phyloP scores from a whole-genome alignment of 768 basidiomycete genomes.

The Candolleomyces eurysporus region DNA sequence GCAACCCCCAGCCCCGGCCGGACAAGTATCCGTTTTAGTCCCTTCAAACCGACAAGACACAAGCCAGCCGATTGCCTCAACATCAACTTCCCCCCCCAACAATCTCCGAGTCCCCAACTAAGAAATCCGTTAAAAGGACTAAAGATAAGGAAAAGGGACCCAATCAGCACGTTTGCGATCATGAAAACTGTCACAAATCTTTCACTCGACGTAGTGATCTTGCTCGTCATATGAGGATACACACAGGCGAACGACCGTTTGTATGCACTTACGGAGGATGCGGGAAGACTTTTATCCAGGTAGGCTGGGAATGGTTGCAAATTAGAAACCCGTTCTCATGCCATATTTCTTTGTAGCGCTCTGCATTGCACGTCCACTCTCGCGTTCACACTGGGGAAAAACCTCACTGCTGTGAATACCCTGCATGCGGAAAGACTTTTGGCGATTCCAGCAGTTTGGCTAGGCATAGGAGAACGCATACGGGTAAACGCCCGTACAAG shows the following conservation, averaged over 20 bases:
- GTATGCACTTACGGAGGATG: slow-evolving; percentile 69
- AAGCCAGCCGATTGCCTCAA: slow-evolving; percentile 48
- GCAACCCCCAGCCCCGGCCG: slow-evolving; percentile 11
- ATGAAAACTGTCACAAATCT: slow-evolving; percentile 72
- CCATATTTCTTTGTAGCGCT: slow-evolving; percentile 52
- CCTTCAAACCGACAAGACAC: slow-evolving; percentile 33
- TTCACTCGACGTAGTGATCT: slow-evolving; percentile 85
- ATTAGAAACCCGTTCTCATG: slow-evolving; percentile 7
- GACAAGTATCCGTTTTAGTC: slow-evolving; percentile 28
- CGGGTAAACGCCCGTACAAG: slow-evolving; percentile 83
- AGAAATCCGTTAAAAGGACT: slow-evolving; percentile 36
- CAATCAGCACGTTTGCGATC: slow-evolving; percentile 63
- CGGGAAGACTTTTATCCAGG: slow-evolving; percentile 92
- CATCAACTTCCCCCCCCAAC: slow-evolving; percentile 36
- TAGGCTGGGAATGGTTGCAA: slow-evolving; percentile 28
- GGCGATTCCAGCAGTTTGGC: slow-evolving; percentile 91
- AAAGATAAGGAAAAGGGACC: slow-evolving; percentile 46
- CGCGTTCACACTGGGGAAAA: slow-evolving; percentile 93
- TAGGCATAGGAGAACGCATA: slow-evolving; percentile 86
- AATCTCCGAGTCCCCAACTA: slow-evolving; percentile 18
- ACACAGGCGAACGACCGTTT: slow-evolving; percentile 88
- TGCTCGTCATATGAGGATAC: slow-evolving; percentile 83
- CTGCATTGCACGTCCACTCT: slow-evolving; percentile 84
- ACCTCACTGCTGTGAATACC: slow-evolving; percentile 88
- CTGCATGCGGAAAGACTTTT: slow-evolving; percentile 84